These are phyloP conservation scores for Paraglomus brasilianum DNA, from an alignment of 192 early-diverging fungal genomes.

Conservation along the genomic window DNA sequence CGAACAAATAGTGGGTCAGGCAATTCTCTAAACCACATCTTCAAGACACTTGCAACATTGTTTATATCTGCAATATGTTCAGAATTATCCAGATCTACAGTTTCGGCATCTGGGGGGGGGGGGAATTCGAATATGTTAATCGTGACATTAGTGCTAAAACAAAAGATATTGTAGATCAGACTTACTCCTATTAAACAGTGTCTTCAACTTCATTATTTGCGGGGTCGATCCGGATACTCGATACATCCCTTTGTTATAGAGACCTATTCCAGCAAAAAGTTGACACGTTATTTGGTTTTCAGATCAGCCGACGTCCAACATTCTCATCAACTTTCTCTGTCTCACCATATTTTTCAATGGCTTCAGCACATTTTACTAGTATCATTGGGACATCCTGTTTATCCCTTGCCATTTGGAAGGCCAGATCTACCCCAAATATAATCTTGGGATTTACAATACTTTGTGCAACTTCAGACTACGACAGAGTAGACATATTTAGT, in stretches of 20 bases:
- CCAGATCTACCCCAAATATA: constrained; percentile 82
- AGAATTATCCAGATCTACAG: constrained; percentile 62
- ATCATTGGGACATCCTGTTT: constrained; percentile 71
- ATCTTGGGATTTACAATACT: constrained; percentile 68
- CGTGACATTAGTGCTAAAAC: neutral
- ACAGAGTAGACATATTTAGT: constrained; percentile 4
- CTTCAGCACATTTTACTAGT: constrained; percentile 75
- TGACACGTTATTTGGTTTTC: neutral
- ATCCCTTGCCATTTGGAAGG: constrained; percentile 69
- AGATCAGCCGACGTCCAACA: neutral
- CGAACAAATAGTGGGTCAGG: constrained; percentile 83
- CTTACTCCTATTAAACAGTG: constrained; percentile 71
- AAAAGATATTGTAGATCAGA: neutral
- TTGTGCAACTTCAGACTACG: constrained; percentile 54
- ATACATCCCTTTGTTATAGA: constrained; percentile 85
- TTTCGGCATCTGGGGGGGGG: constrained; percentile 50
- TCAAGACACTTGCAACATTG: constrained; percentile 80
- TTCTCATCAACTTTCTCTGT: neutral
- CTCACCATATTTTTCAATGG: constrained; percentile 72
- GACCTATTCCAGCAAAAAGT: constrained; percentile 37
- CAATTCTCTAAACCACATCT: constrained; percentile 94
- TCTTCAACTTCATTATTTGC: constrained; percentile 70
- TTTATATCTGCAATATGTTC: constrained; percentile 73
- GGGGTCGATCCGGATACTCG: constrained; percentile 80
- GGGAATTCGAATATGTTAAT: neutral